phyloP scores from a whole-genome alignment of 2,329 filamentous ascomycete genomes.

The Cephalotrichum gorgonifer region DNA sequence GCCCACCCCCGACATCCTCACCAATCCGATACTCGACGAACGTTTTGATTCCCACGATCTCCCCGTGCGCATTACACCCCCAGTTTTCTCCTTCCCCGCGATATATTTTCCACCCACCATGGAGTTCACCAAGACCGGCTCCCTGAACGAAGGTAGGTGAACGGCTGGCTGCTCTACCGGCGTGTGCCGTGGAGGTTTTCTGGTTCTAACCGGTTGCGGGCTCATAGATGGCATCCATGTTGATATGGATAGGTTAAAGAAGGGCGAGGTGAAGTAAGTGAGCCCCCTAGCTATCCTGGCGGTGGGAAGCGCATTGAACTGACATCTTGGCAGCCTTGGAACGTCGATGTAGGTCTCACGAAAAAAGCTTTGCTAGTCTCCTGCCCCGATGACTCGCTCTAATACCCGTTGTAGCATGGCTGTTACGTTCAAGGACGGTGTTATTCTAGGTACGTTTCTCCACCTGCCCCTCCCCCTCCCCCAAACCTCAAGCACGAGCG shows the following conservation, averaged over 20 bases:
- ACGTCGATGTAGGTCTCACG: conserved; percentile 74
- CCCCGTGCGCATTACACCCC: no score
- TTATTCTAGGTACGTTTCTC: conserved; percentile 63
- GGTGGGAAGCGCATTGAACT: neutral
- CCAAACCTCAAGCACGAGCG: neutral
- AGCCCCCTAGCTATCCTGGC: neutral
- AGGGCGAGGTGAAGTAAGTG: conserved; percentile 94
- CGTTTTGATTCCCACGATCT: no score
- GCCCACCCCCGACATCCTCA: neutral
- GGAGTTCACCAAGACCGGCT: conserved; percentile 54
- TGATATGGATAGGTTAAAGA: conserved; percentile 98
- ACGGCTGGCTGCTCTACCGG: conserved; percentile 1
- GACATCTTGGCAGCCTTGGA: conserved; percentile 55
- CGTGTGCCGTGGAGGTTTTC: no score
- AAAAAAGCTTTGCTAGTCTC: conserved; percentile 7
- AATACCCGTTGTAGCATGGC: conserved; percentile 64
- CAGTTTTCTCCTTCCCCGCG: no score
- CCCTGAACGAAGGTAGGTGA: conserved; percentile 49
- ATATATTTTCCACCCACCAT: conserved; percentile 26
- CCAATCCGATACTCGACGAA: neutral
- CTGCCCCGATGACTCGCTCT: conserved; percentile 15
- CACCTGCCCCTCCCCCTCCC: neutral
- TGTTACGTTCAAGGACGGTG: conserved; percentile 96
- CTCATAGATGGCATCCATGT: conserved; percentile 96
- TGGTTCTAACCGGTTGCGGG: conserved; percentile 13